A percentile compares a stretch with the other conserved stretches of the same genome.
Conservation (phyloP, 169 alveolate species). For the Plasmodium chabaudi region DNA sequence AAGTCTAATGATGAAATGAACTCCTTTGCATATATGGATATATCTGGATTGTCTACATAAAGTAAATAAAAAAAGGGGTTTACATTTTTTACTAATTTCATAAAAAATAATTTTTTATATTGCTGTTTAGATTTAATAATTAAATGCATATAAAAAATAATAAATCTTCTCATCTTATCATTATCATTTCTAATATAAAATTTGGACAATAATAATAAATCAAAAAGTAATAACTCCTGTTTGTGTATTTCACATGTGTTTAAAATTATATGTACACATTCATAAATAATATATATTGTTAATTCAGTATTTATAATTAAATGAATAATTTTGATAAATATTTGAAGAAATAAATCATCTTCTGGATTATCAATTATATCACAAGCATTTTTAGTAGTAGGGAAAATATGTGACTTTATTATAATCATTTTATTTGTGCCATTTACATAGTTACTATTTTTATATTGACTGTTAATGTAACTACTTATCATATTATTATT, state of each 20-base stretch:
- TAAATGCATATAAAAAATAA: slow-evolving; percentile 23
- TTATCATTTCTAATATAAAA: slow-evolving; percentile 35
- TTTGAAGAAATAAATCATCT: slow-evolving; percentile 27
- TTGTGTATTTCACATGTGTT: slow-evolving; percentile 17
- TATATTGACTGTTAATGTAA: neutral
- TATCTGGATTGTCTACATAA: slow-evolving; percentile 18
- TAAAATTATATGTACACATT: slow-evolving; percentile 46
- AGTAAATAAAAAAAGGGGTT: slow-evolving; percentile 27
- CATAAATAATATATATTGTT: slow-evolving; percentile 48
- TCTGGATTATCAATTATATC: neutral
- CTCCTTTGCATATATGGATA: slow-evolving; percentile 17
- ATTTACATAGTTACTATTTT: no score
- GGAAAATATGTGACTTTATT: neutral
- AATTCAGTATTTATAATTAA: slow-evolving; percentile 22
- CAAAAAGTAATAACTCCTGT: slow-evolving; percentile 23
- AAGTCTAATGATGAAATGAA: slow-evolving; percentile 6
- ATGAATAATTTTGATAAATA: slow-evolving; percentile 29
- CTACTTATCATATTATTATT: neutral
- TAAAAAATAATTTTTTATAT: slow-evolving; percentile 12
- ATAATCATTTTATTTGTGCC: no score
- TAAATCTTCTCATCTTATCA: slow-evolving; percentile 30
- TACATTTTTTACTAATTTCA: slow-evolving; percentile 12
- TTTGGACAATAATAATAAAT: slow-evolving; percentile 25
- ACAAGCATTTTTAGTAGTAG: neutral
- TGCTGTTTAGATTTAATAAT: slow-evolving; percentile 11